Conservation (phyloP, 176 grass and related monocot species). For the Calamus simplicifolius region DNA sequence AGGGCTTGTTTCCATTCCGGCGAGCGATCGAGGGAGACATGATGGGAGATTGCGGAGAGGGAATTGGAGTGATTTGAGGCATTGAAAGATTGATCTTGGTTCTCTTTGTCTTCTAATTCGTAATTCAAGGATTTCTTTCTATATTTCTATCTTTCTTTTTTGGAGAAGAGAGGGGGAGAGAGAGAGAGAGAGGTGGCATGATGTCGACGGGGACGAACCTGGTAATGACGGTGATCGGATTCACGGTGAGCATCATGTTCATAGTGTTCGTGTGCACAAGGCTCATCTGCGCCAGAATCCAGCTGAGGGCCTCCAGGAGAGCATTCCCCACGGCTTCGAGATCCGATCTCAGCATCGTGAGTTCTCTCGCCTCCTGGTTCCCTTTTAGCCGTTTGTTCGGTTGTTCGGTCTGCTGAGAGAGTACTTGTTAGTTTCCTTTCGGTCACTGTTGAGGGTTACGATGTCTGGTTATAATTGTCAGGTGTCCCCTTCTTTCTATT, state of each 20-base stretch:
- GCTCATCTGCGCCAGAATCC: conserved; percentile 69
- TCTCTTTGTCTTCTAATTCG: too few species aligned
- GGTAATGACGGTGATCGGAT: conserved; percentile 73
- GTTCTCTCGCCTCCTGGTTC: conserved; percentile 12
- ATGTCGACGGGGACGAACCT: conserved; percentile 33
- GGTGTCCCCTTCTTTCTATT: too few species aligned
- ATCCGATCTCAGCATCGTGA: conserved; percentile 19
- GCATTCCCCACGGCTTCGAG: conserved; percentile 14
- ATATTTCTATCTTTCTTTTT: background rate
- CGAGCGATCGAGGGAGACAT: too few species aligned
- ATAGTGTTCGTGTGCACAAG: conserved; percentile 82
- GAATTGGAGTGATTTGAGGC: too few species aligned
- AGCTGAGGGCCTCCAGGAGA: conserved; percentile 24
- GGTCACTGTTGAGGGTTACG: too few species aligned
- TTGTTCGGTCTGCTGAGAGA: background rate
- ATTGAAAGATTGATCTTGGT: too few species aligned
- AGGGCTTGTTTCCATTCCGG: too few species aligned
- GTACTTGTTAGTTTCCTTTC: too few species aligned
- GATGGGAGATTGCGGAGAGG: too few species aligned
- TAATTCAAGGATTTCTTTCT: too few species aligned
- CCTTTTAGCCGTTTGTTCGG: background rate
- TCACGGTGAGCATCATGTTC: conserved; percentile 80
- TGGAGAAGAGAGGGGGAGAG: background rate
- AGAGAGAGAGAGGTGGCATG: conserved; percentile 8
- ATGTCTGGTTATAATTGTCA: too few species aligned